Base-by-base conservation (phyloP, 2,329 filamentous ascomycete genomes). In the Alternaria triticina region DNA sequence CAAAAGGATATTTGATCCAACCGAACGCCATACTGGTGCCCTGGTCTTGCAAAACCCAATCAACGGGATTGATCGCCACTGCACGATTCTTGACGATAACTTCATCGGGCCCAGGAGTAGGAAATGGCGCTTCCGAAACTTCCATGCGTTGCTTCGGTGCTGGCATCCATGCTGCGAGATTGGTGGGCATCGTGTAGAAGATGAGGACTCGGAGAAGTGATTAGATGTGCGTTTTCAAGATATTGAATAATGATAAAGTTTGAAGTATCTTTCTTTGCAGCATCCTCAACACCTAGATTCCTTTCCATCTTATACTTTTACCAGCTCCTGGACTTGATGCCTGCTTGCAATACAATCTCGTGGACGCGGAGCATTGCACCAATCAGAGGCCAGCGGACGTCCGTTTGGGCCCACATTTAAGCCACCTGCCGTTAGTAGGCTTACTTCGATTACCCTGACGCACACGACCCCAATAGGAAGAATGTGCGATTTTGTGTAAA, bases 21-120 rank as follows among this genome's bases (percentile, higher is more conserved):
- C 33, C 23, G 25, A 49, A 49, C 36, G 43, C 43, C 56, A 59
- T 59, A 27, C 57, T 65, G 45, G 61, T 64, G 8, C 71, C 70
- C 22, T 65, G 47, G 13, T 61, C 64, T 56, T 81, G 80, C 12
- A 79, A 61, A 27, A 74, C 81, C 76, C 80, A 79, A 66, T 84
- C 82, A 17, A 83, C 73, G 1, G 80, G 79, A 62, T 83, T 83
- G 57, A 84, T 77, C 2, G 80, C 82, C 1, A 82, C 66, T 15
- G 80, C 80, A 9, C 62, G 58, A 40, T 80, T 80, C 49, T 79
- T 78, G 46, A 84, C 71, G 8, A 82, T 73, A 23, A 85, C 71
- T 59, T 84, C 74, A 17, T 76, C 74, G 0, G 72, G 63, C 0
- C 74, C 76, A 0, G 82, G 78, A 13, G 70, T 57, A 0, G 75